Evolutionary conservation across 495 filamentous ascomycete genomes (phyloP).

Genomic region (Aspergillus cavernicola): DNA sequence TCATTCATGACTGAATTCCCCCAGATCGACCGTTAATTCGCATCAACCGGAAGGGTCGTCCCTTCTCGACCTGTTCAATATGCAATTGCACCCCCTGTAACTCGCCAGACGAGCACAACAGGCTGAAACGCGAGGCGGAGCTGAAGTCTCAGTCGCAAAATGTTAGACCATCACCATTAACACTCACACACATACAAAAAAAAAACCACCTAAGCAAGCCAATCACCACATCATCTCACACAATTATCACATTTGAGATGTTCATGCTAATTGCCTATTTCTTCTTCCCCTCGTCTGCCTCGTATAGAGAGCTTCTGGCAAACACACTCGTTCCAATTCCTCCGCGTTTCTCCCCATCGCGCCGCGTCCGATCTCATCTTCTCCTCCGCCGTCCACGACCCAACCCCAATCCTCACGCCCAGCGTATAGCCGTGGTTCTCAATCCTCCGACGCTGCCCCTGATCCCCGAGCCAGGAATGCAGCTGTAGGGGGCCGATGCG

Average conservation of each 20-base stretch:
- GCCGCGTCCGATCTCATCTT: conserved; percentile 28
- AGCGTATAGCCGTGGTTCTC: conserved; percentile 7
- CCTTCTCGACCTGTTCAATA: conserved; percentile 93
- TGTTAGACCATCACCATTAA: conserved; percentile 21
- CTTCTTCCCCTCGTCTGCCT: conserved; percentile 10
- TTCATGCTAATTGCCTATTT: conserved; percentile 32
- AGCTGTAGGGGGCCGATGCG: conserved; percentile 7
- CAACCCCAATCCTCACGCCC: not conserved
- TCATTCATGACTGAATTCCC: not conserved
- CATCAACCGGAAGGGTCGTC: conserved; percentile 96
- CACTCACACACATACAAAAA: conserved; percentile 7
- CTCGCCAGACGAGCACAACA: conserved; percentile 83
- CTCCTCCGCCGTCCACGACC: conserved; percentile 4
- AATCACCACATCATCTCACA: conserved; percentile 2
- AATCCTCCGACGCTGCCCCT: conserved; percentile 6
- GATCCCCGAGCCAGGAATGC: not conserved
- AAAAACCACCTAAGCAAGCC: conserved; percentile 19
- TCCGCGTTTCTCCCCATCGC: conserved; percentile 37
- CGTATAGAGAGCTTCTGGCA: conserved; percentile 35
- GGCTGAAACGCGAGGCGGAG: conserved; percentile 92
- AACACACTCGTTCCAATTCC: conserved; percentile 27
- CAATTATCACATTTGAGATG: conserved; percentile 18
- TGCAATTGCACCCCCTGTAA: conserved; percentile 89
- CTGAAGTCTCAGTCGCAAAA: conserved; percentile 43
- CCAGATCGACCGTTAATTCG: conserved; percentile 83